Conservation (phyloP, 225 moss, liverwort and hornwort genomes). For the Ulota crispa region DNA sequence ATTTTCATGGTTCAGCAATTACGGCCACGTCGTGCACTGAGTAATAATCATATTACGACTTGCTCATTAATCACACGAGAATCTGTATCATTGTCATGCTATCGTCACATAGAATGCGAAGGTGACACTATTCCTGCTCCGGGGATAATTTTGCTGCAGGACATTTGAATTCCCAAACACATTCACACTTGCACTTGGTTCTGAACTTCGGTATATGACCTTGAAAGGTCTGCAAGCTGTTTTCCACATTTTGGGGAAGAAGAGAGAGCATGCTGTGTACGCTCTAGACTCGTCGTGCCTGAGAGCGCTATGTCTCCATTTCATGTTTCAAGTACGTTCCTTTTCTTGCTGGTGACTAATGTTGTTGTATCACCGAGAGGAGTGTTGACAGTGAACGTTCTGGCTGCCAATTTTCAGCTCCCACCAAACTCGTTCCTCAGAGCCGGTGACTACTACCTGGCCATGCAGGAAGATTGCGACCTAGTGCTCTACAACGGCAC, state of each 20-base stretch:
- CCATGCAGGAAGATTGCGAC: slow-evolving; percentile 7
- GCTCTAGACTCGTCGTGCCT: neutral
- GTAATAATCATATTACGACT: neutral
- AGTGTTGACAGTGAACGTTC: neutral
- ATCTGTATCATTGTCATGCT: neutral
- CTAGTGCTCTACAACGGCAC: neutral
- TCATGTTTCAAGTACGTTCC: neutral
- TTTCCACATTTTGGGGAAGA: neutral
- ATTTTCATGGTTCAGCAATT: neutral
- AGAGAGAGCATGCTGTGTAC: neutral
- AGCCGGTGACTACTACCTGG: neutral
- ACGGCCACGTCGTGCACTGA: neutral
- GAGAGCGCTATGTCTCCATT: neutral
- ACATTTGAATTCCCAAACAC: neutral
- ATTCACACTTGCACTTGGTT: neutral
- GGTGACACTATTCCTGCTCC: neutral
- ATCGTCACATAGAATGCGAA: neutral
- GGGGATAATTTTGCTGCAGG: neutral
- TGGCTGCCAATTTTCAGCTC: neutral
- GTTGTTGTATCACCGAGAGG: neutral
- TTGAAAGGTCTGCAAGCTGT: neutral
- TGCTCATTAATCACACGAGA: neutral
- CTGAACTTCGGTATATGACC: neutral
- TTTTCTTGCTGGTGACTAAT: neutral
- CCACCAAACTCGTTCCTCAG: neutral